Evolutionary conservation across 805 yeast genomes (phyloP), one percentile per base, ranked within the genome.

Genomic region (Sugiyamaella boreocaroliniensis): DNA sequence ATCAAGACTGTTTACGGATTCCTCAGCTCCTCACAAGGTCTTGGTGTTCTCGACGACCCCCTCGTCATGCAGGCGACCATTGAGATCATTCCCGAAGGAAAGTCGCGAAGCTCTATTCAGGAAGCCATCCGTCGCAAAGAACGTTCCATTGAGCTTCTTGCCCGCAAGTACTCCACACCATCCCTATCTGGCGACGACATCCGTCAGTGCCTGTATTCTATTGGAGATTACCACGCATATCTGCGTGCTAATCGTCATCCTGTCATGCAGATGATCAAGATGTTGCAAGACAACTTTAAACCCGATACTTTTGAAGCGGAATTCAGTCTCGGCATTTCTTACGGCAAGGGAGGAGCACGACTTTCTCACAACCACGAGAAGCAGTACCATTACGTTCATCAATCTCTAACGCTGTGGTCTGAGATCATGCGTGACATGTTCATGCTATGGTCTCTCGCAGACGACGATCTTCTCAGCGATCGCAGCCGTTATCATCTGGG

Each of bases 361-460:
- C 71, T 86, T 49, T 81, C 88, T 0, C 95, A 86, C 64, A 79
- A 77, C 61, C 93, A 86, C 61, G 77, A 75, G 42, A 80, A 83
- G 62, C 95, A 86, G 70, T 84, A 71, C 65, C 79, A 83, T 57
- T 86, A 86, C 61, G 92, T 86, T 12, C 75, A 79, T 50, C 95
- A 86, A 61, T 86, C 92, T 0, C 68, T 86, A 50, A 79, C 81
- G 16, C 66, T 86, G 49, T 86, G 95, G 95, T 81, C 87, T 0
- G 76, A 81, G 52, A 83, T 86, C 53, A 86, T 84, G 81, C 71
- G 86, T 51, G 89, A 86, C 55, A 83, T 86, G 86, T 81, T 84
- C 59, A 79, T 77, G 66, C 68, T 86, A 19, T 86, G 95, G 95
- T 81, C 80, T 40, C 73, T 82, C 37, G 89, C 92, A 0, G 95